Base-by-base conservation (phyloP, 352 stramenopile species). In the Globisporangium takayamanum region DNA sequence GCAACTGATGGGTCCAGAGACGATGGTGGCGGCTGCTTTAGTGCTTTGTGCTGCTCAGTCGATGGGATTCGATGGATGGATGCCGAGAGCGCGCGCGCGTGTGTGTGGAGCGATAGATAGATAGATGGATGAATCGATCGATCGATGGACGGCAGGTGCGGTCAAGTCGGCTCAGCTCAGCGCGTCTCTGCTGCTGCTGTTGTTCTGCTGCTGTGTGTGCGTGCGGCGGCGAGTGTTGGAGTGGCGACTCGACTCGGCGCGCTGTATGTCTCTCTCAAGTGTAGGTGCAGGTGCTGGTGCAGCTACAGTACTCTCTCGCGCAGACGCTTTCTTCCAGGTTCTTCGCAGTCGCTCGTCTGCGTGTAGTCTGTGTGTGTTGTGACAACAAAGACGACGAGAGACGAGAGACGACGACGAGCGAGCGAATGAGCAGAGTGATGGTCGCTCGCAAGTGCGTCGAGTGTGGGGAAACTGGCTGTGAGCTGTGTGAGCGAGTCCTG, bases 61-160 rank as follows among this genome's bases (percentile, higher is more conserved):
- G 48, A 11, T 11, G 8, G 3, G 7, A 10, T 49, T 49, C 6
- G 44, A 49, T 49, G 8, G 44, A 49, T 49, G 44, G 44, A 49
- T 49, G 44, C 44, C 5, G 14, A 49, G 12, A 15, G 22, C 8
- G 2, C 12, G 20, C 12, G 20, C 8, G 30, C 18, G 51, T 8
- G 41, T 5, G 33, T 55, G 16, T n/a, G 50, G 45, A 52, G 14
- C 15, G 41, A 47, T 47, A n/a, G 53, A 59, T 59, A 42, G 49
- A 50, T 51, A 10, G 41, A 50, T 58, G 16, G 44, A 60, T 55
- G 30, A 37, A 61, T 61, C 20, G 54, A 53, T 46, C 41, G 42
- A 60, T 46, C 28, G 44, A 25, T 11, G 44, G 53, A 47, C 22
- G 36, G 26, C 37, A 28, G 44, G 18, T 15, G 18, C 44, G 44